Evolutionary conservation across 768 basidiomycete species (phyloP).

Genomic region (Hortiboletus campestris): DNA sequence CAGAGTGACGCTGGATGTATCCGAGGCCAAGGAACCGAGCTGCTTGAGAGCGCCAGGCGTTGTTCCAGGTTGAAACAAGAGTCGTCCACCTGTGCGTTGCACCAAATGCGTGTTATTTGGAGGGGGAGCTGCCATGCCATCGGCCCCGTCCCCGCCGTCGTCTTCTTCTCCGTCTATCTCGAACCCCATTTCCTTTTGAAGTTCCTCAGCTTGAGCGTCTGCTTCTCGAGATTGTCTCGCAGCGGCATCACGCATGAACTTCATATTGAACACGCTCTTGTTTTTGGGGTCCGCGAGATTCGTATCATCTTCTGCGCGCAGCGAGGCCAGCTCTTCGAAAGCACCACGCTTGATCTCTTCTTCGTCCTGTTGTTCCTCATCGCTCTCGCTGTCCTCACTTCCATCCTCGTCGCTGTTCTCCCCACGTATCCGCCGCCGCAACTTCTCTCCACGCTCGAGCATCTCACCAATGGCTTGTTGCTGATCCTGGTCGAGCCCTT

Average conservation of each 20-base stretch:
- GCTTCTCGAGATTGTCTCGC: constrained; percentile 57
- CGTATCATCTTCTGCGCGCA: constrained; percentile 42
- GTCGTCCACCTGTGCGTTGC: constrained; percentile 64
- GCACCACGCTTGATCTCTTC: constrained; percentile 58
- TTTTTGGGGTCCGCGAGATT: constrained; percentile 33
- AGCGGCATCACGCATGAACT: constrained; percentile 96
- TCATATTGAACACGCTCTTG: constrained; percentile 89
- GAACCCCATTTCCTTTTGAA: constrained; percentile 65
- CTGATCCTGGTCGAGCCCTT: constrained; percentile 64
- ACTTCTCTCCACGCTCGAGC: constrained; percentile 76
- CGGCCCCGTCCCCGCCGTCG: constrained; percentile 23
- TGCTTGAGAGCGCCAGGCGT: constrained; percentile 14
- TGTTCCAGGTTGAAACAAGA: constrained; percentile 58
- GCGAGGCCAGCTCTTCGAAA: constrained; percentile 69
- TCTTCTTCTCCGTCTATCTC: constrained; percentile 34
- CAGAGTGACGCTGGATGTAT: constrained; percentile 68
- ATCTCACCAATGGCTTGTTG: constrained; percentile 78
- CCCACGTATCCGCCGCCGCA: constrained; percentile 75
- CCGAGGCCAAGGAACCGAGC: constrained; percentile 40
- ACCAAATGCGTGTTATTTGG: constrained; percentile 37
- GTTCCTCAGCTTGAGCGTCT: constrained; percentile 66
- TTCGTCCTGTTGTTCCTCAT: constrained; percentile 38
- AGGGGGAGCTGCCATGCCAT: constrained; percentile 28
- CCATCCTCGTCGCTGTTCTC: constrained; percentile 55
- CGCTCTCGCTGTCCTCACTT: constrained; percentile 44